phyloP scores from a whole-genome alignment of 192 early-diverging fungal species.

The Coemansia javaensis region DNA sequence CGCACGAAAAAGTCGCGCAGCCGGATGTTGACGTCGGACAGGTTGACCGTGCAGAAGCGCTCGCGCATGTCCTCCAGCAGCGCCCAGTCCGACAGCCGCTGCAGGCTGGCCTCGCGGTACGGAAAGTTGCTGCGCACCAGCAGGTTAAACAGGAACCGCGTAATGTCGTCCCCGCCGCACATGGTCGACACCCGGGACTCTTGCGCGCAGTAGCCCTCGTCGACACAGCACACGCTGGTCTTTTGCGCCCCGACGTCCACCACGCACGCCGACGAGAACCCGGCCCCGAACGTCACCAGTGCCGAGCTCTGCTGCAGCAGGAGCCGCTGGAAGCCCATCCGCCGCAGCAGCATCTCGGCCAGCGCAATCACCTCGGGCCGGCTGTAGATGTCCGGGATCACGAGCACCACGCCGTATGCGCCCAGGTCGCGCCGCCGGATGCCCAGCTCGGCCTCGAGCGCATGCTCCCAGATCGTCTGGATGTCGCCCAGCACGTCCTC shows the following conservation, averaged over 20 bases:
- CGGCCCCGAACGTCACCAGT: conserved; percentile 82
- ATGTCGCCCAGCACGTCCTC: conserved; percentile 69
- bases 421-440: conserved; percentile 57
- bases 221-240: conserved; percentile 77
- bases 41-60: conserved; percentile 78
- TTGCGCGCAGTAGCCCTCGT: conserved; percentile 72
- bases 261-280: conserved; percentile 78
- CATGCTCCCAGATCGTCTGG: conserved; percentile 72
- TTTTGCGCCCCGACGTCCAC: conserved; percentile 91
- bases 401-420: conserved; percentile 65
- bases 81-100: conserved; percentile 64
- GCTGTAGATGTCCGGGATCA: conserved; percentile 75
- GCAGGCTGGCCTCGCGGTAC: conserved; percentile 61
- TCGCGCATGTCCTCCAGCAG: conserved; percentile 79
- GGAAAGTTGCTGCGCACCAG: conserved; percentile 69
- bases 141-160: conserved; percentile 63
- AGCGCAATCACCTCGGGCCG: conserved; percentile 60
- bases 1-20: conserved; percentile 79
- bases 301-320: conserved; percentile 77
- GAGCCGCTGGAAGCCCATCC: conserved; percentile 73
- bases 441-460: conserved; percentile 63
- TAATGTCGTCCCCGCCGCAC: conserved; percentile 89
- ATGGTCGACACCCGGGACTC: conserved; percentile 63
- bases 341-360: conserved; percentile 61
- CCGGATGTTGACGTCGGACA: conserved; percentile 77